Percentiles rank a stretch among this genome's conserved stretches.
phyloP scores from a whole-genome alignment of 352 stramenopile species.

The Peronosclerospora sorghi region DNA sequence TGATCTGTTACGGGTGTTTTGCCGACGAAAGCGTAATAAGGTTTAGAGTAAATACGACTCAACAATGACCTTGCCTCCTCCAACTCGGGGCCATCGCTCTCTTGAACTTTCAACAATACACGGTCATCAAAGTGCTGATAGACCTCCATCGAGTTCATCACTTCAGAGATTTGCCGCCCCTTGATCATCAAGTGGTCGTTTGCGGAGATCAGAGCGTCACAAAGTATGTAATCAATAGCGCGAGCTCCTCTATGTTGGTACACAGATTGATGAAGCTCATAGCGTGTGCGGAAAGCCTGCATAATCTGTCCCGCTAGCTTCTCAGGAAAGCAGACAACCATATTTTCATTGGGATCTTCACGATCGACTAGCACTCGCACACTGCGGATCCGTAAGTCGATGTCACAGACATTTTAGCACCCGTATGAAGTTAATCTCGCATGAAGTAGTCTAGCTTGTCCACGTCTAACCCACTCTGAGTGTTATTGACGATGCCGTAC shows the following conservation, averaged over 20 bases:
- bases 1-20: conserved; percentile 44
- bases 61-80: conserved; percentile 38
- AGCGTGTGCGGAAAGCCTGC: conserved; percentile 82
- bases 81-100: conserved; percentile 43
- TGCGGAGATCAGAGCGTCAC: conserved; percentile 60
- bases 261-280: conserved; percentile 77
- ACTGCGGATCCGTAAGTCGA: conserved; percentile 61
- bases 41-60: conserved; percentile 47
- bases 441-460: conserved; percentile 89
- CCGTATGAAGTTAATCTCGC: conserved; percentile 67
- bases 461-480: conserved; percentile 74
- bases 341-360: conserved; percentile 24
- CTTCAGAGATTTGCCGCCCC: conserved; percentile 50
- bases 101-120: conserved; percentile 63
- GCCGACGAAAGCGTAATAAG: conserved; percentile 72
- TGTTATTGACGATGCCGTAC: conserved; percentile 87
- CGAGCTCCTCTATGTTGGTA: conserved; percentile 81
- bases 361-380: conserved; percentile 56
- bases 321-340: conserved; percentile 78
- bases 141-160: conserved; percentile 46
- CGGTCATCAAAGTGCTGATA: conserved; percentile 81
- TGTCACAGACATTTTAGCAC: conserved; percentile 69
- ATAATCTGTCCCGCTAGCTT: conserved; percentile 82
- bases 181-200: conserved; percentile 56
- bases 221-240: conserved; percentile 85